Base-by-base conservation (phyloP, 305 asterid species). In the Fraxinus velutina region DNA sequence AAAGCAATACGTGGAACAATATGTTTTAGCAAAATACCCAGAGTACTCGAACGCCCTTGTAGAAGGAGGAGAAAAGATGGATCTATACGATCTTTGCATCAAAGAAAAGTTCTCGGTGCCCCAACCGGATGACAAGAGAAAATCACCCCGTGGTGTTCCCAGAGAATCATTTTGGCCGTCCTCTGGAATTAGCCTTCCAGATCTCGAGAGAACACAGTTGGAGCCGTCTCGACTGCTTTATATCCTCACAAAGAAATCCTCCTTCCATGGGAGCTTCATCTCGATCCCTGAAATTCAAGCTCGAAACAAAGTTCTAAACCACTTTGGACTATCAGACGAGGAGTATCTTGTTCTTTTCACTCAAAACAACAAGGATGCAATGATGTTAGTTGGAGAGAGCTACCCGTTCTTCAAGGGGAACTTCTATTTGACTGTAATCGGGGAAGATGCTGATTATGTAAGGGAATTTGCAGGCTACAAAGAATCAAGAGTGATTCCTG, bases 301-400 rank as follows among this genome's bases (percentile, higher is more conserved):
- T 0, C 83, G 95, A 77, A 92, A 92, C 88, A 90, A 79, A 79
- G 97, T 92, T 34, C 72, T 91, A 4, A 91, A 86, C 36, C 93
- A 91, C 83, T 91, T 93, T 13, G 95, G 97, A 73, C 74, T 92
- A 29, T 92, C 92, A 1, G 93, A 92, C 8, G 92, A 90, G 73
- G 97, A 91, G 8, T 92, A 90, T 81, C 93, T 91, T 2, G 95
- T 92, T 21, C 86, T 92, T 7, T 92, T 92, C 82, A 87, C 97
- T 13, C 93, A 89, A 73, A 88, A 78, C 73, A 89, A 89, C 24
- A 91, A 86, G 83, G 97, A 91, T 76, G 97, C 97, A 19, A 90
- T 91, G 97, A 92, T 92, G 97, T 68, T 92, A 82, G 92, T 92
- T 15, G 97, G 97, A 32, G 97, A 91, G 75, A 91, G 97, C 87